Base-by-base conservation (phyloP, 1,139 yeast genomes). In the Candida buenavistaensis region DNA sequence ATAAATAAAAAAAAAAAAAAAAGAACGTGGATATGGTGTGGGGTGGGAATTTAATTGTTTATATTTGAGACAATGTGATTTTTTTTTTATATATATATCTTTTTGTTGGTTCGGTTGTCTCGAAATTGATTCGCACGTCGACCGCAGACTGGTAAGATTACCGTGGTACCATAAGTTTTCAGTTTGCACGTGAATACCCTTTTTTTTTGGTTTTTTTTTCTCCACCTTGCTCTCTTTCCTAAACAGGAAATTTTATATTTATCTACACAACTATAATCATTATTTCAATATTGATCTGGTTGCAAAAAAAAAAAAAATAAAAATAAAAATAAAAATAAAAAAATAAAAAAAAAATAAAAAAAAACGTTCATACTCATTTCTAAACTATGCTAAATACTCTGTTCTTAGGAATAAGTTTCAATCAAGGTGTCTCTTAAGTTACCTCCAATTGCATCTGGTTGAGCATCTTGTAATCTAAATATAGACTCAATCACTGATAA, bases 401-500 rank as follows among this genome's bases (percentile, higher is more conserved):
- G n/a, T 22, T 5, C 12, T 40, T 55, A 66, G 28, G 75, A 67
- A 64, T 87, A 87, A 34, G 96, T 86, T 72, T 87, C 96, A 57
- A 87, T 87, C 64, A 87, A 77, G 39, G 96, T 87, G 57, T 87
- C 95, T 68, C 95, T 84, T 67, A 87, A 76, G 68, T 82, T 79
- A 51, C 88, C 87, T 41, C 87, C 75, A 47, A 86, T 86, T 38
- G 88, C 74, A 45, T 85, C 92, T 44, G 95, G 95, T 59, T 82
- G 87, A 45, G 88, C 90, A 55, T 86, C 95, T 63, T 85, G 92
- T 52, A 87, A 72, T 65, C 88, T 83, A 78, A 92, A 94, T 51
- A 94, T 94, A 57, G 95, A 85, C 69, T 94, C 98, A 50, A 94
- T 78, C 42, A 94, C 98, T 48, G 96, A 88, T 55, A 94, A 75